Base-by-base conservation (phyloP, 345 rosid species). In the Euphorbia tirucalli region DNA sequence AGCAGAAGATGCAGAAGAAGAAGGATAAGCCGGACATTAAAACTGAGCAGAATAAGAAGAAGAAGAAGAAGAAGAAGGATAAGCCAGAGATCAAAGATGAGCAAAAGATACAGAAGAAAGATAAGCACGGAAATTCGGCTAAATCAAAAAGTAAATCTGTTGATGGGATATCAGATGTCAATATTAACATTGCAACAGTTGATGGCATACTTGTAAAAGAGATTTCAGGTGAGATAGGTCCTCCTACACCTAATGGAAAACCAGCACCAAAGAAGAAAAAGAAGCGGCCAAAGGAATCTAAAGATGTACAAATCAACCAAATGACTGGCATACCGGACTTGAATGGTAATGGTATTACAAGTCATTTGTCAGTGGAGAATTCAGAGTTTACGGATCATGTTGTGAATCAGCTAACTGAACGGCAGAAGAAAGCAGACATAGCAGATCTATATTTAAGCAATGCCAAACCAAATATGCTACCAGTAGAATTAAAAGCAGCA, bases 241-340 rank as follows among this genome's bases (percentile, higher is more conserved):
- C 76, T 70, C 74, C 69, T 16, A 58, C 80, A 50, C 56, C 71
- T 28, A 70, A 60, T 0, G 71, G 46, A 46, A 64, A 49, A 27
- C 37, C 67, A 15, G 61, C 32, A 37, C 58, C 71, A 37, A 77
- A 71, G 67, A 66, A 66, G 50, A 39, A 27, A 71, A 66, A 56
- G 35, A 66, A 71, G 72, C 68, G 37, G 35, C 74, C 48, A 44
- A 32, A 71, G 71, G 60, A 15, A 56, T 21, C 61, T 11, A 65
- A 15, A 49, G 75, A 44, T 72, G 31, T 44, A 56, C 71, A 70
- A 54, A 62, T 64, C 71, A 80, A 57, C 59, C 72, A 77, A 71
- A 66, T 71, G 18, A 69, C 70, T 35, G 57, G 69, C 80, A 81
- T 90, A 74, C 91, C 90, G 0, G 93, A 88, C 80, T 76, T 88